phyloP scores from a whole-genome alignment of 768 basidiomycete species.

The Kwoniella heveanensis region DNA sequence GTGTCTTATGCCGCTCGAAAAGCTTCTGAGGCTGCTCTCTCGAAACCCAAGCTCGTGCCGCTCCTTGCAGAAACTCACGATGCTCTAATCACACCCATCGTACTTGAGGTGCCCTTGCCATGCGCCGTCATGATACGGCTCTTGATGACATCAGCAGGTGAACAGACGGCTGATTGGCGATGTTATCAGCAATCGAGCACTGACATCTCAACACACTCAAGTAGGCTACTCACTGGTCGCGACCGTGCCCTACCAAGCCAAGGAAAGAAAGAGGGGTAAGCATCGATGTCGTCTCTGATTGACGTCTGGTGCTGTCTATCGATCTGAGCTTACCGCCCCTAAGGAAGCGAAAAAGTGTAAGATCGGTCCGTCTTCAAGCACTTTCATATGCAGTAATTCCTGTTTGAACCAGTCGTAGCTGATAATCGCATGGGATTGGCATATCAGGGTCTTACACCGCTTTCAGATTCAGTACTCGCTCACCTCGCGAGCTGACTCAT shows the following conservation, averaged over 20 bases:
- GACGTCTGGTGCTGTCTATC: background rate
- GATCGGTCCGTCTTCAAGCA: constrained; percentile 78
- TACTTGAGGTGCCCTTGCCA: constrained; percentile 39
- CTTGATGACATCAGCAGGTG: constrained; percentile 52
- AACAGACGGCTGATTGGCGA: constrained; percentile 37
- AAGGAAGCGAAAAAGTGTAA: constrained; percentile 86
- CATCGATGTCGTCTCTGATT: background rate
- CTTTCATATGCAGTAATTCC: constrained; percentile 69
- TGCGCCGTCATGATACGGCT: constrained; percentile 51
- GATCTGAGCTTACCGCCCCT: constrained; percentile 66
- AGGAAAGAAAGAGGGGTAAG: background rate
- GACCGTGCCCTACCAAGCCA: constrained; percentile 34
- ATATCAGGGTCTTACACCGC: background rate
- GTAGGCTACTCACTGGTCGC: constrained; percentile 36
- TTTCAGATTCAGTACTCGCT: constrained; percentile 48
- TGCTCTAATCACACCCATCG: constrained; percentile 35
- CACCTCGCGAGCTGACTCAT: constrained; percentile 88
- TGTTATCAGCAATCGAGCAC: constrained; percentile 10
- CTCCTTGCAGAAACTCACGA: constrained; percentile 36
- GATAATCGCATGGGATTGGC: background rate
- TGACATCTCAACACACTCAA: background rate
- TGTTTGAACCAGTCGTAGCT: constrained; percentile 93
- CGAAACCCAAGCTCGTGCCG: too few relatives aligned
- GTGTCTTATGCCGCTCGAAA: too few relatives aligned
- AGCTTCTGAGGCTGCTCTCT: too few relatives aligned